Evolutionary conservation across 2,329 filamentous ascomycete species (phyloP).

Genomic region (Ophiocordyceps camponoti-saundersi): DNA sequence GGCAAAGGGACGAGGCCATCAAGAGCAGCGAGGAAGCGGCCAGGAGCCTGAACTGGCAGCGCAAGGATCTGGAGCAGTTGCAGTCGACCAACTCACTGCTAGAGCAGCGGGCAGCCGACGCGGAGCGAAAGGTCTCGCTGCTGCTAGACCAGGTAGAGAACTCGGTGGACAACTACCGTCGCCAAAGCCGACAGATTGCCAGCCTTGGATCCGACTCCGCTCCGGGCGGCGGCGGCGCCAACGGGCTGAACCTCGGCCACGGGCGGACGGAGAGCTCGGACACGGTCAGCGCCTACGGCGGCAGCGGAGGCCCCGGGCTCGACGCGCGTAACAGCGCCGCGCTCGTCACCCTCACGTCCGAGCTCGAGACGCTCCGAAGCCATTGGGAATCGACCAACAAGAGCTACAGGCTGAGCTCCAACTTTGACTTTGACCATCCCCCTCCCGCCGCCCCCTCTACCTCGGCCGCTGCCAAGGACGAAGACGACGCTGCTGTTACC

Average conservation of each 20-base stretch:
- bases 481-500: slow-evolving; percentile 20
- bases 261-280: slow-evolving; percentile 39
- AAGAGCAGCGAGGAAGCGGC: slow-evolving; percentile 34
- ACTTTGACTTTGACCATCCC: slow-evolving; percentile 64
- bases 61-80: slow-evolving; percentile 60
- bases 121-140: slow-evolving; percentile 82
- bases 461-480: slow-evolving; percentile 18
- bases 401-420: slow-evolving; percentile 78
- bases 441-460: slow-evolving; percentile 7
- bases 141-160: slow-evolving; percentile 88
- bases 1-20: slow-evolving; percentile 52
- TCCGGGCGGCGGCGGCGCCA: slow-evolving; percentile 8
- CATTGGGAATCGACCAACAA: slow-evolving; percentile 97
- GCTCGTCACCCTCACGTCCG: slow-evolving; percentile 77
- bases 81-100: slow-evolving; percentile 68
- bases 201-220: slow-evolving; percentile 32
- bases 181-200: slow-evolving; percentile 45
- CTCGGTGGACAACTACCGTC: slow-evolving; percentile 86
- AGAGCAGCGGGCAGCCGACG: slow-evolving; percentile 72
- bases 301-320: slow-evolving; percentile 26
- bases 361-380: slow-evolving; percentile 74
- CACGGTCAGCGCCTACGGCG: slow-evolving; percentile 43
- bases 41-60: slow-evolving; percentile 39
- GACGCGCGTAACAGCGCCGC: slow-evolving; percentile 45
- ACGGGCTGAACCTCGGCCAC: slow-evolving; percentile 24